Evolutionary conservation across 1,139 yeast genomes (phyloP).

Genomic region (Sugiyamaella paludigena): DNA sequence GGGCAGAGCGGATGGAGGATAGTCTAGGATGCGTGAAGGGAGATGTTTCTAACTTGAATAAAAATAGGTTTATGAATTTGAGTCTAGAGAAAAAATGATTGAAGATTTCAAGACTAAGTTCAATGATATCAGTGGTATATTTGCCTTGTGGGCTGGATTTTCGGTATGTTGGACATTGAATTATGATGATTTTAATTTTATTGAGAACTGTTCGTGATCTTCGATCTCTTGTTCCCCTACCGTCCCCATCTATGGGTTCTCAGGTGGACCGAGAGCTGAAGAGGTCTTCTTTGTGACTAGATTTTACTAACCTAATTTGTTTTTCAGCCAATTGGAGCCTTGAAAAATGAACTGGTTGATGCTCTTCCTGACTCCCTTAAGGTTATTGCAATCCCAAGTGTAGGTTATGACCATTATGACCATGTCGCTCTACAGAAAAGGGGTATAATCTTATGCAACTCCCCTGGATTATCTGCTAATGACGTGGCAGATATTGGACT

Average conservation of each 20-base stretch:
- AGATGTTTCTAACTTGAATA: background rate
- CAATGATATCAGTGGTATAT: slow-evolving; percentile 5
- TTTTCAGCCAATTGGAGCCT: slow-evolving; percentile 24
- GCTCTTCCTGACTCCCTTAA: slow-evolving; percentile 53
- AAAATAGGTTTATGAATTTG: slow-evolving; percentile 8
- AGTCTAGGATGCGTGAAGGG: too few relatives aligned
- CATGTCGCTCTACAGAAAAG: slow-evolving; percentile 40
- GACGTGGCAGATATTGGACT: slow-evolving; percentile 79
- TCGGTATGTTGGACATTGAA: too few relatives aligned
- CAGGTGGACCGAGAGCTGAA: too few relatives aligned
- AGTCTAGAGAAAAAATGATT: slow-evolving; percentile 2
- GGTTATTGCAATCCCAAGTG: slow-evolving; percentile 64
- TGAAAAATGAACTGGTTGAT: slow-evolving; percentile 45
- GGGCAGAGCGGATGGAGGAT: too few relatives aligned
- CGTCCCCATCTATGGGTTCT: too few relatives aligned
- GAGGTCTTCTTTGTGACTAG: too few relatives aligned
- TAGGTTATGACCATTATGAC: slow-evolving; percentile 67
- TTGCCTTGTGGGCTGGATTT: slow-evolving; percentile 1
- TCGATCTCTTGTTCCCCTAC: too few relatives aligned
- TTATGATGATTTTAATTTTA: too few relatives aligned
- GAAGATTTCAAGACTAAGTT: slow-evolving; percentile 5
- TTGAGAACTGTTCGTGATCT: too few relatives aligned
- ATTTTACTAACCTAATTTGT: background rate
- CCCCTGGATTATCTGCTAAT: slow-evolving; percentile 50
- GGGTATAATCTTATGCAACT: slow-evolving; percentile 58